Conservation (phyloP, 495 filamentous ascomycete species). For the Podospora conica region DNA sequence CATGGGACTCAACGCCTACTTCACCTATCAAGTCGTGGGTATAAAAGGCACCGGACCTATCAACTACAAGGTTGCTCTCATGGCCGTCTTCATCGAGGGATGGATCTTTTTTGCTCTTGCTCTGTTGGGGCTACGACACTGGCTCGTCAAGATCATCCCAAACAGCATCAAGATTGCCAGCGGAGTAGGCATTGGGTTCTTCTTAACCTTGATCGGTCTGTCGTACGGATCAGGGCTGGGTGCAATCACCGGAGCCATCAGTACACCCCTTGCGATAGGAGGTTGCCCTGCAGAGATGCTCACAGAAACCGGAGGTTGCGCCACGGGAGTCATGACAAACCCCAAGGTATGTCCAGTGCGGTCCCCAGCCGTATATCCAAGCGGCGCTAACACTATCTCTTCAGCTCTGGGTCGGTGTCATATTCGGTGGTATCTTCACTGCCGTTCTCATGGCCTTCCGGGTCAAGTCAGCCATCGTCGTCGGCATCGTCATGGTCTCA, state of each 20-base stretch:
- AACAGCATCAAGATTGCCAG: slow-evolving; percentile 74
- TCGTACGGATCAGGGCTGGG: slow-evolving; percentile 73
- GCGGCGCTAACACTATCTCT: slow-evolving; percentile 14
- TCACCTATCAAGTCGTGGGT: slow-evolving; percentile 80
- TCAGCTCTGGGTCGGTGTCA: slow-evolving; percentile 70
- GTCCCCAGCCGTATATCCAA: background rate
- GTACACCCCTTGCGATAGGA: slow-evolving; percentile 62
- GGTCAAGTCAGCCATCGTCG: slow-evolving; percentile 71
- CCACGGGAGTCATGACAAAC: slow-evolving; percentile 55
- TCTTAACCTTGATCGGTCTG: slow-evolving; percentile 71
- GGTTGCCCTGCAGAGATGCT: slow-evolving; percentile 51
- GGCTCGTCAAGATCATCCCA: slow-evolving; percentile 74
- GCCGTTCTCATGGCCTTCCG: slow-evolving; percentile 73
- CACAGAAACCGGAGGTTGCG: slow-evolving; percentile 32
- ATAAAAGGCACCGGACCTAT: slow-evolving; percentile 61
- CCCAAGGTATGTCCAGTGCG: slow-evolving; percentile 44
- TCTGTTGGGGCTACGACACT: slow-evolving; percentile 72
- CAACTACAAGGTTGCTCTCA: slow-evolving; percentile 63
- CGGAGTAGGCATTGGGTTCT: slow-evolving; percentile 72
- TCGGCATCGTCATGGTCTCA: slow-evolving; percentile 75
- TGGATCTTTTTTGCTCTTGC: slow-evolving; percentile 59
- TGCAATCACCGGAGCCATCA: slow-evolving; percentile 52
- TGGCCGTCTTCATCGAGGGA: slow-evolving; percentile 79
- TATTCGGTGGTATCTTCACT: slow-evolving; percentile 70
- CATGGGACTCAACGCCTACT: slow-evolving; percentile 78